A percentile compares a stretch with the other conserved stretches of the same genome.
phyloP scores from a whole-genome alignment of 768 basidiomycete genomes.

The Pleurotus tuoliensis region DNA sequence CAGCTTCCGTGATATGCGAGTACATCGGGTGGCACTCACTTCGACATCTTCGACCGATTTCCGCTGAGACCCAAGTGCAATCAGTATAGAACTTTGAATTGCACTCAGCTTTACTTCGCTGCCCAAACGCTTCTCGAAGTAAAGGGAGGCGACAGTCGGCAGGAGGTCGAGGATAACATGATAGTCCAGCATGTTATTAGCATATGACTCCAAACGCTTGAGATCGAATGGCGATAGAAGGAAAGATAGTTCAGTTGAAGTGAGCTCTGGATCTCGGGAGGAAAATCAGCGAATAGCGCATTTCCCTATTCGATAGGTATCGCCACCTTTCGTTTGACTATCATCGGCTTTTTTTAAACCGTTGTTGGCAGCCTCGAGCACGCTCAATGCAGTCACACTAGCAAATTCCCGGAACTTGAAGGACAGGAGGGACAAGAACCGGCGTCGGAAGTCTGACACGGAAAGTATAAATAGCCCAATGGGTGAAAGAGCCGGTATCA shows the following conservation, averaged over 20 bases:
- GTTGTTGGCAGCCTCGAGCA: conserved; percentile 79
- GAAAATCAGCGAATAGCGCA: no score
- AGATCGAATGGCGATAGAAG: conserved; percentile 89
- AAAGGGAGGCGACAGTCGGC: conserved; percentile 75
- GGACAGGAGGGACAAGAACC: conserved; percentile 86
- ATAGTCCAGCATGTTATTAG: conserved; percentile 94
- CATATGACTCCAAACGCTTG: conserved; percentile 93
- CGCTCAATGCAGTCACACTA: conserved; percentile 79
- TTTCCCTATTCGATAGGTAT: no score
- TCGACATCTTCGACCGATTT: conserved; percentile 90
- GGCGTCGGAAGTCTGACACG: conserved; percentile 77
- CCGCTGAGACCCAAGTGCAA: conserved; percentile 85
- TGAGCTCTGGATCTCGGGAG: conserved; percentile 22
- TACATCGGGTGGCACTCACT: conserved; percentile 30
- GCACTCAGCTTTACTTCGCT: conserved; percentile 70
- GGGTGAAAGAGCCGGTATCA: not conserved
- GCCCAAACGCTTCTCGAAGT: conserved; percentile 74
- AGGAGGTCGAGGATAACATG: conserved; percentile 93
- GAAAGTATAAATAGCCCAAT: not conserved
- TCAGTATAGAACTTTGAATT: conserved; percentile 87
- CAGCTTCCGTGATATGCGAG: not conserved
- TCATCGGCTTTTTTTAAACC: conserved; percentile 48
- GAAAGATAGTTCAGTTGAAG: conserved; percentile 43
- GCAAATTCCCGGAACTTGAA: conserved; percentile 95
- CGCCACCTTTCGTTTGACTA: conserved; percentile 33